These are phyloP conservation scores for Cucumis melo DNA, from an alignment of 306 rosid species.

Conservation along the genomic window DNA sequence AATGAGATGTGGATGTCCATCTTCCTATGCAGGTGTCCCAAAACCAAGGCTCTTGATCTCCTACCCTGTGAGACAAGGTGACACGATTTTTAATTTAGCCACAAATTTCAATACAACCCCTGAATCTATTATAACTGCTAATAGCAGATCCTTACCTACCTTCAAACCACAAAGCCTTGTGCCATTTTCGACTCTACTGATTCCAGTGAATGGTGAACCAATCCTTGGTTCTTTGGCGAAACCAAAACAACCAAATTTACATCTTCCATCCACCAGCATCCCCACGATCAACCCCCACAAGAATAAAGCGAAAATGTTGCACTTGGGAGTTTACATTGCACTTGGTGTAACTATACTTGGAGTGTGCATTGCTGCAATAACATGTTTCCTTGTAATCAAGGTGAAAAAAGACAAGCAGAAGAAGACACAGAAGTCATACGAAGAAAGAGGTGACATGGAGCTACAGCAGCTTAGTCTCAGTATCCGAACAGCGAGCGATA, in stretches of 20 bases:
- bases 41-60: constrained; percentile 41
- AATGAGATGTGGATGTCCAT: constrained; percentile 68
- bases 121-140: constrained; percentile 40
- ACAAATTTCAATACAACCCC: constrained; percentile 45
- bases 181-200: constrained; percentile 47
- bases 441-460: constrained; percentile 56
- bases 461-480: constrained; percentile 71
- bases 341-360: constrained; percentile 34
- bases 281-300: constrained; percentile 28
- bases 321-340: constrained; percentile 28
- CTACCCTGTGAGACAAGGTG: constrained; percentile 57
- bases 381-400: constrained; percentile 28
- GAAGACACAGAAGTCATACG: constrained; percentile 16
- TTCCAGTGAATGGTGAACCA: constrained; percentile 48
- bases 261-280: constrained; percentile 22
- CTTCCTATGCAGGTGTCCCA: constrained; percentile 21
- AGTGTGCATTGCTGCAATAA: constrained; percentile 34
- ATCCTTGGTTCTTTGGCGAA: constrained; percentile 26
- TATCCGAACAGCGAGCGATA: constrained; percentile 66
- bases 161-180: constrained; percentile 19
- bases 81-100: constrained; percentile 52
- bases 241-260: constrained; percentile 33
- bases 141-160: constrained; percentile 24
- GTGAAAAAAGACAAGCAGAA: constrained; percentile 37
- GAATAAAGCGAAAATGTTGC: constrained; percentile 42